A percentile compares a stretch with the other conserved stretches of the same genome.
These are phyloP conservation scores for Trichosporon faecale DNA, from an alignment of 1,284 basidiomycete species.

Conservation along the genomic window DNA sequence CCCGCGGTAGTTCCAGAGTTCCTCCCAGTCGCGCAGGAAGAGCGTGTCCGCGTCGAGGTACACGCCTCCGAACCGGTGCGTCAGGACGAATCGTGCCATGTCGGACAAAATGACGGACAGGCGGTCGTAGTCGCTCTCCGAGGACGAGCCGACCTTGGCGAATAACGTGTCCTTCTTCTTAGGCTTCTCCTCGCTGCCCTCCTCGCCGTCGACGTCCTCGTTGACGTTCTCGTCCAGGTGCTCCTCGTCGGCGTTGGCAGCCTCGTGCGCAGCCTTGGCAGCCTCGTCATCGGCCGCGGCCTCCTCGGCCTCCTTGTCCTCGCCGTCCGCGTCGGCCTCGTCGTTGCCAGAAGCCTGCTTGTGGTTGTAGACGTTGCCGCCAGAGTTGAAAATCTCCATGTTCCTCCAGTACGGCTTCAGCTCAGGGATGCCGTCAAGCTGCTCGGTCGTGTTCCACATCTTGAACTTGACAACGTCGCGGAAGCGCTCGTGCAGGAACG, in stretches of 20 bases:
- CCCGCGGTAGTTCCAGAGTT: constrained; percentile 80
- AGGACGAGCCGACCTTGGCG: constrained; percentile 71
- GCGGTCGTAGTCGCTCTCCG: constrained; percentile 69
- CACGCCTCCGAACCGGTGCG: constrained; percentile 78
- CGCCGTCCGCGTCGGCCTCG: constrained; percentile 26
- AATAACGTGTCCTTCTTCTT: constrained; percentile 61
- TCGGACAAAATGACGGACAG: constrained; percentile 79
- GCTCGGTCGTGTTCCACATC: constrained; percentile 86
- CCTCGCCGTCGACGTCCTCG: constrained; percentile 16
- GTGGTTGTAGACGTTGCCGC: constrained; percentile 61
- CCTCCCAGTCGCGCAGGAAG: constrained; percentile 85
- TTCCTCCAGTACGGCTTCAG: constrained; percentile 71
- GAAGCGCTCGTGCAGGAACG: constrained; percentile 76
- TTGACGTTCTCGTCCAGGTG: constrained; percentile 3
- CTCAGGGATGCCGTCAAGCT: constrained; percentile 74
- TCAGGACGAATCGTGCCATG: constrained; percentile 80
- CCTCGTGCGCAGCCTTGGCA: constrained; percentile 14
- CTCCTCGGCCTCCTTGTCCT: constrained; percentile 42
- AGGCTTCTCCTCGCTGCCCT: constrained; percentile 14
- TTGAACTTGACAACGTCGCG: constrained; percentile 76
- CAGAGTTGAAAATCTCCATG: constrained; percentile 69
- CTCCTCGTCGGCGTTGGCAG: constrained; percentile 9
- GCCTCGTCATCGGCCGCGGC: constrained; percentile 27
- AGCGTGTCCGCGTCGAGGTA: constrained; percentile 85
- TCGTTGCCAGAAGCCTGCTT: constrained; percentile 7